Conservation (phyloP, 1,284 basidiomycete genomes). For the Leccinum fuscescens region DNA sequence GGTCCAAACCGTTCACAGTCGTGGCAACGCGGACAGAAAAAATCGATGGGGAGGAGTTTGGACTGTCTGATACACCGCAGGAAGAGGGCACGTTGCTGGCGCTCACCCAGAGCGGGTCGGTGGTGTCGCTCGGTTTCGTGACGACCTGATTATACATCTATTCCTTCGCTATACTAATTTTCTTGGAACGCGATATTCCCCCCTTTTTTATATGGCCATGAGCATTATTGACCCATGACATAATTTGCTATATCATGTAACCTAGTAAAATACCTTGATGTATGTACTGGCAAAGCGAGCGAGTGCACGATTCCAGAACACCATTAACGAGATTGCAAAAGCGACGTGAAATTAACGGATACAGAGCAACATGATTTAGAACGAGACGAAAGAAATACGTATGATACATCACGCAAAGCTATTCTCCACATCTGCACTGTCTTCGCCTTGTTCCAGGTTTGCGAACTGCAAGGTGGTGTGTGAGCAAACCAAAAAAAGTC, state of each 20-base stretch:
- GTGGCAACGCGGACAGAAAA: conserved; percentile 13
- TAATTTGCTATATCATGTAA: not conserved
- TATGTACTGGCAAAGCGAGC: not conserved
- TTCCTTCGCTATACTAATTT: conserved; percentile 12
- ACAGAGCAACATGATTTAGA: not conserved
- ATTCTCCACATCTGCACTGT: conserved; percentile 90
- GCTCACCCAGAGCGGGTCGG: conserved; percentile 21
- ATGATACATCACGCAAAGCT: conserved; percentile 59
- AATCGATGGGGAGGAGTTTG: conserved; percentile 7
- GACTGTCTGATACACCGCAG: conserved; percentile 2
- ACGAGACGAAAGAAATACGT: not conserved
- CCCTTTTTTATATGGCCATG: not conserved
- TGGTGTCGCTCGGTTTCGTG: conserved; percentile 34
- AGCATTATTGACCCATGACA: not conserved
- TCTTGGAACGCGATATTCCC: conserved; percentile 14
- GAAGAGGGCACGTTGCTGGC: conserved; percentile 10
- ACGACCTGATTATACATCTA: conserved; percentile 2
- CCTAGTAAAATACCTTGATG: not conserved
- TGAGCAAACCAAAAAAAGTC: conserved; percentile 4
- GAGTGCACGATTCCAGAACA: not conserved
- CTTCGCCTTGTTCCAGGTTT: conserved; percentile 79
- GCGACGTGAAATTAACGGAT: not conserved
- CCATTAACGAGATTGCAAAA: not conserved
- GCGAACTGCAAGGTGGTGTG: conserved; percentile 58
- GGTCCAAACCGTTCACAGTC: conserved; percentile 21